phyloP scores from a whole-genome alignment of 2,329 filamentous ascomycete genomes.

The Ramichloridium luteum region DNA sequence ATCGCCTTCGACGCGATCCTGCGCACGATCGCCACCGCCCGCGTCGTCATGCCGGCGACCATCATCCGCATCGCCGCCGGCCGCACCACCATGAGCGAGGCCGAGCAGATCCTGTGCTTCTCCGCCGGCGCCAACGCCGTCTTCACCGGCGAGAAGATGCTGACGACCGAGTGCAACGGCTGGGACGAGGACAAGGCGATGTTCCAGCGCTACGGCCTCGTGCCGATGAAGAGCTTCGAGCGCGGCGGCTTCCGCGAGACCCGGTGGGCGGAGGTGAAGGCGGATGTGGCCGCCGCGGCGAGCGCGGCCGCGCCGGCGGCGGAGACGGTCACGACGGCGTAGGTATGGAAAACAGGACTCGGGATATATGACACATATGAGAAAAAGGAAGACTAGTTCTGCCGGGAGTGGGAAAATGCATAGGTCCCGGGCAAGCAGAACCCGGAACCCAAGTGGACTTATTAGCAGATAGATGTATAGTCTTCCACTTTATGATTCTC shows the following conservation, averaged over 20 bases:
- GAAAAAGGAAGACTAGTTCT: too few species aligned
- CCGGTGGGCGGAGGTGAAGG: conserved; percentile 19
- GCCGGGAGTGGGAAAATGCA: too few species aligned
- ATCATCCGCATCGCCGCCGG: conserved; percentile 82
- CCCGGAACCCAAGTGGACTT: too few species aligned
- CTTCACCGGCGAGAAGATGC: conserved; percentile 91
- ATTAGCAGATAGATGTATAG: too few species aligned
- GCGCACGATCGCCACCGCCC: conserved; percentile 70
- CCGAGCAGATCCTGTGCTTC: conserved; percentile 82
- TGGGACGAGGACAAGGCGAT: conserved; percentile 81
- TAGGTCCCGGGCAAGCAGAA: too few species aligned
- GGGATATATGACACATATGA: too few species aligned
- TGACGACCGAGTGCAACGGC: conserved; percentile 81
- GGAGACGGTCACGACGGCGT: conserved; percentile 3
- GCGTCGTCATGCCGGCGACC: conserved; percentile 70
- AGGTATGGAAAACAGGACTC: conserved; percentile 1
- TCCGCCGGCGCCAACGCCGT: conserved; percentile 88
- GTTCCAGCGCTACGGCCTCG: conserved; percentile 71
- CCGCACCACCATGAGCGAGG: conserved; percentile 70
- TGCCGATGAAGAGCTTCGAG: conserved; percentile 51
- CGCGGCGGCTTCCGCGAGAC: conserved; percentile 22
- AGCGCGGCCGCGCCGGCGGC: conserved; percentile 1
- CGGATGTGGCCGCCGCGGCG: conserved; percentile 5
- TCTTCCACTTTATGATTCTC: too few species aligned
- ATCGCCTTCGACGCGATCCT: conserved; percentile 68